Percentiles rank a stretch among this genome's conserved stretches.
Evolutionary conservation across 805 yeast genomes (phyloP).

Genomic region (Suhomyces pyralidae): DNA sequence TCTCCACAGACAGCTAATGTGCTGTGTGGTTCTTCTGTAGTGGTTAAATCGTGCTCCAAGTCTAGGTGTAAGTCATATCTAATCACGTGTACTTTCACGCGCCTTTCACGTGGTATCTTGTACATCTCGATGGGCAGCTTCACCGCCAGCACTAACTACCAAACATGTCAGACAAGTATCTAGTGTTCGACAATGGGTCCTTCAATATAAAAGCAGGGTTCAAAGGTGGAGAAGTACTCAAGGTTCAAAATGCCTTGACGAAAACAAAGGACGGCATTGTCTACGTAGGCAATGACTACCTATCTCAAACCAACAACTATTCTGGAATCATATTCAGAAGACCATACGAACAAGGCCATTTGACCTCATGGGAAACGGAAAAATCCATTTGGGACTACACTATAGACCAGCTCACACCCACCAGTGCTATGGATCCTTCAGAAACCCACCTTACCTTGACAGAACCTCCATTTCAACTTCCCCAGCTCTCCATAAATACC

Average conservation of each 20-base stretch:
- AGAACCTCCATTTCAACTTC: constrained; percentile 79
- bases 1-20: not conserved
- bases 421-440: constrained; percentile 35
- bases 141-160: not conserved
- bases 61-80: too few relatives aligned
- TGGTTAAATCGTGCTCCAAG: not conserved
- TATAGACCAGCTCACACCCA: constrained; percentile 42
- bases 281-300: constrained; percentile 67
- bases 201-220: constrained; percentile 62
- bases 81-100: not conserved
- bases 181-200: constrained; percentile 89
- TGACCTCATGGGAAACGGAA: constrained; percentile 88
- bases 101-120: not conserved
- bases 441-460: constrained; percentile 66
- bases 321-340: constrained; percentile 72
- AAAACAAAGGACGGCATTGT: constrained; percentile 72
- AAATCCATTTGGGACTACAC: constrained; percentile 88
- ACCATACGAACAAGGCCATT: constrained; percentile 86
- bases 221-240: constrained; percentile 19
- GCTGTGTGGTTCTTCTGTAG: not conserved
- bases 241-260: constrained; percentile 66
- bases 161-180: constrained; percentile 9
- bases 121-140: not conserved
- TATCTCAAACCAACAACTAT: constrained; percentile 62
- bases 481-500: constrained; percentile 75